Evolutionary conservation across 2,329 filamentous ascomycete genomes (phyloP).

Genomic region (Arthroderma sp.): DNA sequence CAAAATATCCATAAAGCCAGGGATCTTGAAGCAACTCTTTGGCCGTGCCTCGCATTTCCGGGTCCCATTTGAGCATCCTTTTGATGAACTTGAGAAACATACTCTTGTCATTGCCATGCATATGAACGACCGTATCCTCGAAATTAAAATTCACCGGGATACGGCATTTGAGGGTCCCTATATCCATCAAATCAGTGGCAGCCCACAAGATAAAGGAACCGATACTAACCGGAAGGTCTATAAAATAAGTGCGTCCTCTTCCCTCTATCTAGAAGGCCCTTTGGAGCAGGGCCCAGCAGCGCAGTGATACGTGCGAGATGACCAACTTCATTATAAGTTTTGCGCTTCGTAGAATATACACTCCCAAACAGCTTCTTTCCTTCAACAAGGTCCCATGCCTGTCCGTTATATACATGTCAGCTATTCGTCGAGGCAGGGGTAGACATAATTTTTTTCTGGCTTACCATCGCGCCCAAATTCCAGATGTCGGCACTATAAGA

Average conservation of each 20-base stretch:
- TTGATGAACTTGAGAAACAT: conserved; percentile 20
- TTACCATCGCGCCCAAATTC: conserved; percentile 25
- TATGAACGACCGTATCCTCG: conserved; percentile 8
- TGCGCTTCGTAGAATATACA: conserved; percentile 11
- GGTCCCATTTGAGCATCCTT: conserved; percentile 23
- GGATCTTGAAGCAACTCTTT: conserved; percentile 21
- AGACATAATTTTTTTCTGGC: neutral
- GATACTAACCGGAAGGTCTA: conserved; percentile 16
- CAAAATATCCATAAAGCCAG: conserved; percentile 7
- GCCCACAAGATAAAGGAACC: conserved; percentile 6
- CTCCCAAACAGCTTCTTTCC: conserved; percentile 17
- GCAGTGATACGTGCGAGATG: conserved; percentile 12
- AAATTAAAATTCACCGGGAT: conserved; percentile 8
- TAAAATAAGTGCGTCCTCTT: conserved; percentile 11
- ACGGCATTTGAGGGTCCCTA: conserved; percentile 13
- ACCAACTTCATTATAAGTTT: conserved; percentile 12
- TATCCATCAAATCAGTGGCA: conserved; percentile 12
- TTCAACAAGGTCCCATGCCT: conserved; percentile 23
- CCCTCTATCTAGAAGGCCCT: conserved; percentile 5
- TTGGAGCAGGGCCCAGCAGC: conserved; percentile 9
- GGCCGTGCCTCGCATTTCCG: conserved; percentile 21
- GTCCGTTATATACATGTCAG: conserved; percentile 2
- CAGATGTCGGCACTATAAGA: conserved; percentile 26
- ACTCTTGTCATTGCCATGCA: conserved; percentile 18
- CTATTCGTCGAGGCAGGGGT: conserved; percentile 18